These are phyloP conservation scores for Aspergillus amoenus DNA, from an alignment of 2,329 filamentous ascomycete genomes.

Conservation along the genomic window DNA sequence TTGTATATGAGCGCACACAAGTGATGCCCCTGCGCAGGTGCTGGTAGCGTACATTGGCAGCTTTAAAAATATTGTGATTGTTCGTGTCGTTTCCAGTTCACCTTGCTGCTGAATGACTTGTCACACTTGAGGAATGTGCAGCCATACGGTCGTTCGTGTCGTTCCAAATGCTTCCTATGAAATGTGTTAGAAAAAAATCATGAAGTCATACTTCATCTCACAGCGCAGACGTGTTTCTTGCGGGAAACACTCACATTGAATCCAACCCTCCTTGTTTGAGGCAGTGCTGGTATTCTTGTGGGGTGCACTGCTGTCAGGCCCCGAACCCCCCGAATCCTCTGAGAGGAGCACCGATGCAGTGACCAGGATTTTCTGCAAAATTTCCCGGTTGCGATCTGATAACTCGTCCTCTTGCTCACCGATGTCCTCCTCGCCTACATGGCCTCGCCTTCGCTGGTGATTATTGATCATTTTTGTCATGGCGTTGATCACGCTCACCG, in stretches of 20 bases:
- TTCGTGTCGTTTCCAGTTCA: constrained; percentile 92
- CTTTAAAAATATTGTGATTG: constrained; percentile 73
- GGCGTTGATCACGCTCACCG: constrained; percentile 32
- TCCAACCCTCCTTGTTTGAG: constrained; percentile 26
- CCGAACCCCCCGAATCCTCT: constrained; percentile 1
- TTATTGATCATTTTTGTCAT: constrained; percentile 34
- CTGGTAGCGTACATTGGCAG: constrained; percentile 65
- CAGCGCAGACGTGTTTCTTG: constrained; percentile 34
- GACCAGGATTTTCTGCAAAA: constrained; percentile 33
- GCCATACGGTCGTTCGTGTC: constrained; percentile 76
- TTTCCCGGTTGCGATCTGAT: constrained; percentile 30
- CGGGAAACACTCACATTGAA: constrained; percentile 31
- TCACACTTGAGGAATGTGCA: constrained; percentile 72
- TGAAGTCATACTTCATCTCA: constrained; percentile 36
- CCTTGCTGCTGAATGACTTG: constrained; percentile 84
- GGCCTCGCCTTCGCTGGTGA: constrained; percentile 23
- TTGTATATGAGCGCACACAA: constrained; percentile 61
- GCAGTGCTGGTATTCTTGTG: constrained; percentile 9
- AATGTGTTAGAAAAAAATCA: not conserved
- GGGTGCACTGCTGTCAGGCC: constrained; percentile 2
- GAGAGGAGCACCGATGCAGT: constrained; percentile 29
- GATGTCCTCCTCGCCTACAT: constrained; percentile 23
- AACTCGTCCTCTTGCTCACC: constrained; percentile 21
- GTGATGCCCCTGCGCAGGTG: constrained; percentile 20
- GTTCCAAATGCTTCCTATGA: constrained; percentile 75